Conservation (phyloP, 805 yeast genomes). For the Ogataea thermomethanolica region DNA sequence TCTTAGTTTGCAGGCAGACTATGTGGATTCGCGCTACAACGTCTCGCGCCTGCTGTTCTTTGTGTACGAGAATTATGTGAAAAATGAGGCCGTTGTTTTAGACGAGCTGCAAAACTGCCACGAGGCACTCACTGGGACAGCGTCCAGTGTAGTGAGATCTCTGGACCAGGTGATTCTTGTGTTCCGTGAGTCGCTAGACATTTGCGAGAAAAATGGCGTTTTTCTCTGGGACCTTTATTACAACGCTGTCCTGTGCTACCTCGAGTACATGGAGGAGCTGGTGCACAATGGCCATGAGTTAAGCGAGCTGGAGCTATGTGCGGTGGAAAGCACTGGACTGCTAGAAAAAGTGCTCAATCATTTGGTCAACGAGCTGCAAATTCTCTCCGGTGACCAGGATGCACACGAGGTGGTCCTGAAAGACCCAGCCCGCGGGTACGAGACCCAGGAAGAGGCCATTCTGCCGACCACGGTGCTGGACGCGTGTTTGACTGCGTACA, state of each 20-base stretch:
- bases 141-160: conserved; percentile 38
- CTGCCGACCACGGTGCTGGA: conserved; percentile 28
- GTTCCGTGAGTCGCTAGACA: conserved; percentile 38
- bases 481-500: conserved; percentile 27
- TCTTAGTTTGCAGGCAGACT: conserved; percentile 22
- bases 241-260: conserved; percentile 45
- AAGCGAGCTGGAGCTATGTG: conserved; percentile 20
- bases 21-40: conserved; percentile 55
- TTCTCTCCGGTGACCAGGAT: conserved; percentile 19
- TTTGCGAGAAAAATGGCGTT: conserved; percentile 11
- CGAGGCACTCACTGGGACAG: conserved; percentile 29
- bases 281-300: conserved; percentile 19
- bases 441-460: conserved; percentile 21
- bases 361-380: conserved; percentile 23
- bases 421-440: neutral
- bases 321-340: conserved; percentile 20
- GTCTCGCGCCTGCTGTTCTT: conserved; percentile 54
- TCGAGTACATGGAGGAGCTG: conserved; percentile 42
- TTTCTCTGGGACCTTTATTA: conserved; percentile 42
- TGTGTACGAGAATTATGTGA: conserved; percentile 50
- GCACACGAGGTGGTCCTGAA: neutral
- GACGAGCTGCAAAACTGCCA: conserved; percentile 32
- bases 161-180: conserved; percentile 34
- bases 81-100: conserved; percentile 43
- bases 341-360: conserved; percentile 29